These are phyloP conservation scores for Leishmania braziliensis DNA, from an alignment of 208 protist genomes.

Conservation along the genomic window DNA sequence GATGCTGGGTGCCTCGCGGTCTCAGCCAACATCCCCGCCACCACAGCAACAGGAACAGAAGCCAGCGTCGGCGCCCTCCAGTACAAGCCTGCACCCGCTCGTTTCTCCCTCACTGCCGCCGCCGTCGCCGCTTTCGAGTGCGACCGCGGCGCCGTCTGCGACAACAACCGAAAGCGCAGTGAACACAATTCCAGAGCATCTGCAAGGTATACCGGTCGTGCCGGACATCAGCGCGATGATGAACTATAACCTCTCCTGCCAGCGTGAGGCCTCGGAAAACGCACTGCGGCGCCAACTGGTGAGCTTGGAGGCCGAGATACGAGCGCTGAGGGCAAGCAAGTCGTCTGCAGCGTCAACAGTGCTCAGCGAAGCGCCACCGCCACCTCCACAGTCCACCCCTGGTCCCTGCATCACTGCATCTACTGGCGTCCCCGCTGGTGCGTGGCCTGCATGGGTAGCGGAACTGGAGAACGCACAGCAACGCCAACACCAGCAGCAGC, in stretches of 20 bases:
- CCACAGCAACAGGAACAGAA: neutral
- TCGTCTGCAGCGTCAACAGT: constrained; percentile 3
- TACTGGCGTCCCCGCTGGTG: neutral
- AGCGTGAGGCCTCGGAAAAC: constrained; percentile 65
- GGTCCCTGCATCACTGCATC: constrained; percentile 1
- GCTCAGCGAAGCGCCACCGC: neutral
- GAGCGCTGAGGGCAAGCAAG: constrained; percentile 33
- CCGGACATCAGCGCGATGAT: constrained; percentile 72
- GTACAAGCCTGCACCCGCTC: neutral
- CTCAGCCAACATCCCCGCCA: constrained; percentile 9
- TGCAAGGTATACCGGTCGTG: constrained; percentile 69
- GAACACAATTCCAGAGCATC: neutral
- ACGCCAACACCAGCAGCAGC: constrained; percentile 22
- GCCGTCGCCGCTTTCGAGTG: constrained; percentile 1
- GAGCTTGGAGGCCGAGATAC: constrained; percentile 64
- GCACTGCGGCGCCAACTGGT: constrained; percentile 65
- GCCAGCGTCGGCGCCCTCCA: neutral
- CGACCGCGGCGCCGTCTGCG: constrained; percentile 3
- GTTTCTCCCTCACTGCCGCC: neutral
- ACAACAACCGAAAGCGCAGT: constrained; percentile 5
- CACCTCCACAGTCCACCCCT: neutral
- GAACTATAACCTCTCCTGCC: constrained; percentile 74
- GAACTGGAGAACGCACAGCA: constrained; percentile 33
- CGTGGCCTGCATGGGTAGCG: constrained; percentile 15
- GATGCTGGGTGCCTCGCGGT: constrained; percentile 38